Conservation (phyloP, 495 filamentous ascomycete genomes). For the Collariella sp. region DNA sequence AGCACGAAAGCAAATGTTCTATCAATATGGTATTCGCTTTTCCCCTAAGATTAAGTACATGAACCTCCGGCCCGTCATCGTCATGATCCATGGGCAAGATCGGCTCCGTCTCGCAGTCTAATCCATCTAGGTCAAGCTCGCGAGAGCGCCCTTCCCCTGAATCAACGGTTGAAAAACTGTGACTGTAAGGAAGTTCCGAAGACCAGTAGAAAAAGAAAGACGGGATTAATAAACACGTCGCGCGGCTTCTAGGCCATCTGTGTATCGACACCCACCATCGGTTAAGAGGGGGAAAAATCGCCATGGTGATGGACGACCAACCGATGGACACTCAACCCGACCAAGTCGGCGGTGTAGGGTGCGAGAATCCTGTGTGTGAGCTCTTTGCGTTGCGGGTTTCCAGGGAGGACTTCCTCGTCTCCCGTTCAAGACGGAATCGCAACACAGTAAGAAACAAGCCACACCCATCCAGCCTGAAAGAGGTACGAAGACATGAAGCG, state of each 20-base stretch:
- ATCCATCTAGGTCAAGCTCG: not conserved
- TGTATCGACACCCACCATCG: not conserved
- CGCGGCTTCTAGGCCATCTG: not conserved
- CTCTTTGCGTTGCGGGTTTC: not conserved
- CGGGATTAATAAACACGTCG: not conserved
- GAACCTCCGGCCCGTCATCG: not conserved
- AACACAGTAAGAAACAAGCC: not conserved
- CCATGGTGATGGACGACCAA: not conserved
- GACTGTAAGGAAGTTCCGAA: not conserved
- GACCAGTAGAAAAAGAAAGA: not conserved
- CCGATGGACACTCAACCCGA: not conserved
- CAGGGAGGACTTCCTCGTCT: not conserved
- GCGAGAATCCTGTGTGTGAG: not conserved
- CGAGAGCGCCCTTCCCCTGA: not conserved
- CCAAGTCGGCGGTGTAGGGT: not conserved
- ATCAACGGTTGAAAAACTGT: not conserved
- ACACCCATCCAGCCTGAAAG: not conserved
- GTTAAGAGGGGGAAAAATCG: not conserved
- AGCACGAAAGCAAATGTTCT: not conserved
- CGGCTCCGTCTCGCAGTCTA: not conserved
- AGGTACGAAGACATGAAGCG: not conserved
- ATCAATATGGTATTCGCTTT: conserved; percentile 5
- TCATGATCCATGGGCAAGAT: not conserved
- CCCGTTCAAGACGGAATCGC: not conserved
- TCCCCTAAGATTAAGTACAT: conserved; percentile 5